A percentile compares a stretch with the other conserved stretches of the same genome.
These are phyloP conservation scores for Alternaria sp. DNA, from an alignment of 2,329 filamentous ascomycete genomes.

Conservation along the genomic window DNA sequence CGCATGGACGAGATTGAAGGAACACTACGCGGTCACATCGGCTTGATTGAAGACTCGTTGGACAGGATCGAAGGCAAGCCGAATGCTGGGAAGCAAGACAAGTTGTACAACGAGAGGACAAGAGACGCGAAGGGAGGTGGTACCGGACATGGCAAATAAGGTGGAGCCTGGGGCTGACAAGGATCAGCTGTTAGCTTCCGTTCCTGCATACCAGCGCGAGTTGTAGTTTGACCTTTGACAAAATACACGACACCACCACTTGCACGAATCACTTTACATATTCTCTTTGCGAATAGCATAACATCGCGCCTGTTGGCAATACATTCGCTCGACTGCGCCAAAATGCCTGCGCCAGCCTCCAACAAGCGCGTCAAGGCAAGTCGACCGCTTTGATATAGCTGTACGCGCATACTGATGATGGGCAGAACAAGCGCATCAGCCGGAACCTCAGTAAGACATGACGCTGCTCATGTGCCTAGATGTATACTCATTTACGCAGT, in stretches of 20 bases:
- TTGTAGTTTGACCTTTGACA: neutral
- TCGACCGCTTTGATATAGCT: neutral
- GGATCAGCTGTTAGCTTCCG: constrained; percentile 19
- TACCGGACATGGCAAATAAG: neutral
- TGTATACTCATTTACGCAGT: constrained; percentile 47
- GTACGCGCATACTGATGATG: constrained; percentile 25
- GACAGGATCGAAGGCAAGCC: constrained; percentile 55
- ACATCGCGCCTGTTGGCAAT: neutral
- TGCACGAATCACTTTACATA: neutral
- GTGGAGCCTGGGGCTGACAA: constrained; percentile 15
- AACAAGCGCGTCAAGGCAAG: constrained; percentile 62
- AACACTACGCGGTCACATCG: constrained; percentile 58
- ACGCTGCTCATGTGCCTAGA: neutral
- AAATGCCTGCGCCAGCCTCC: constrained; percentile 63
- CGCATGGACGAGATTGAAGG: constrained; percentile 59
- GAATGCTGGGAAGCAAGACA: constrained; percentile 46
- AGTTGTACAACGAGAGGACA: constrained; percentile 38
- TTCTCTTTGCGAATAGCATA: neutral
- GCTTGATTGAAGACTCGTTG: constrained; percentile 57
- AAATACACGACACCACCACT: neutral
- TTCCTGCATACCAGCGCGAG: neutral
- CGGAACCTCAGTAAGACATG: constrained; percentile 48
- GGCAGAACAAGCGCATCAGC: constrained; percentile 52
- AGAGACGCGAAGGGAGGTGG: constrained; percentile 14
- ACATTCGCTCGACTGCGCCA: constrained; percentile 10